Percentiles rank a stretch among this genome's conserved stretches.
Evolutionary conservation across 768 basidiomycete species (phyloP).

Genomic region (Paxillus ammoniavirescens): DNA sequence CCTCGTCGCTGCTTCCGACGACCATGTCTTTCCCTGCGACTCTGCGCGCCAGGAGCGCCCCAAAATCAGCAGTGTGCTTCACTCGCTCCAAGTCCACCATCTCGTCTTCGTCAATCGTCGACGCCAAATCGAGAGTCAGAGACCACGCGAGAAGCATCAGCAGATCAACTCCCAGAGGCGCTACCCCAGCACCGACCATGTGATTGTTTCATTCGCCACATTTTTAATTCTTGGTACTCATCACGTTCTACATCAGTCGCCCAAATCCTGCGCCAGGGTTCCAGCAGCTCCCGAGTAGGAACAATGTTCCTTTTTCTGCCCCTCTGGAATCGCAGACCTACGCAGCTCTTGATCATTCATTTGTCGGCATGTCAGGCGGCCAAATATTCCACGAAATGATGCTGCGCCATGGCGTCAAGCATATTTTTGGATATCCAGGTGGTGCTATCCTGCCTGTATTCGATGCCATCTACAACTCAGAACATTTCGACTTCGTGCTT

Average conservation of each 20-base stretch:
- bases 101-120: slow-evolving; percentile 56
- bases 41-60: slow-evolving; percentile 42
- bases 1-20: slow-evolving; percentile 12
- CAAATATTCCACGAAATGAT: slow-evolving; percentile 99
- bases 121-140: slow-evolving; percentile 78
- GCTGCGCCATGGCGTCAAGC: slow-evolving; percentile 93
- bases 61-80: slow-evolving; percentile 37
- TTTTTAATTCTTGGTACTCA: slow-evolving; percentile 9
- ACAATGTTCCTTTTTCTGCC: slow-evolving; percentile 35
- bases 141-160: slow-evolving; percentile 78
- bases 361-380: slow-evolving; percentile 92
- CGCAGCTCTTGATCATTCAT: slow-evolving; percentile 70
- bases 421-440: slow-evolving; percentile 97
- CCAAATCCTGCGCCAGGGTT: slow-evolving; percentile 59
- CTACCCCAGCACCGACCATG: slow-evolving; percentile 61
- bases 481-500: slow-evolving; percentile 92
- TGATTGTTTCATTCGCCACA: slow-evolving; percentile 33
- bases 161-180: slow-evolving; percentile 58
- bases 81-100: slow-evolving; percentile 52
- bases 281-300: slow-evolving; percentile 46
- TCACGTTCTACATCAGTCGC: slow-evolving; percentile 42
- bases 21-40: slow-evolving; percentile 44
- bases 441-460: slow-evolving; percentile 99
- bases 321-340: slow-evolving; percentile 39
- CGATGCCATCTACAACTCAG: slow-evolving; percentile 96